Evolutionary conservation across 2,329 filamentous ascomycete genomes (phyloP), one percentile per base, ranked within the genome.

Genomic region (Diaporthe vaccinii): DNA sequence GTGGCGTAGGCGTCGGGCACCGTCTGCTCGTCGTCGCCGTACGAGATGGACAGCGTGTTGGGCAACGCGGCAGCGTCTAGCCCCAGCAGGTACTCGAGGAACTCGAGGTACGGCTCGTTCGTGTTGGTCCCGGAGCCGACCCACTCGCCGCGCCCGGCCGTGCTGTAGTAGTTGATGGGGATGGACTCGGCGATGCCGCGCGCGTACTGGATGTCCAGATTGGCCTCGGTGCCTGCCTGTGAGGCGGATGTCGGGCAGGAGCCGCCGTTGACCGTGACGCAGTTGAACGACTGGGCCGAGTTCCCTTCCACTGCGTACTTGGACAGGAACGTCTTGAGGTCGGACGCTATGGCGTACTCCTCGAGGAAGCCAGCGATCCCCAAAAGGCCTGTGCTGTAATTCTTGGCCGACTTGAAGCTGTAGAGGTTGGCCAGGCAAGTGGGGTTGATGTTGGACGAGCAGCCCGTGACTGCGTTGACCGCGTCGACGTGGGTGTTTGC

Each of bases 71-170:
- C 80, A 76, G 90, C 87, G 1, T 86, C 82, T 22, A 92, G 86
- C 25, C 84, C 81, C 4, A 93, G 84, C 14, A 94, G 85, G 80
- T 92, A 89, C 74, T 89, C 86, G 8, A 92, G 86, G 81, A 92
- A 91, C 22, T 89, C 89, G 4, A 94, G 85, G 81, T 92, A 95
- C 0, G 92, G 92, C 83, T 94, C 93, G 78, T 93, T 92, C 14
- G 84, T 84, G 76, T 91, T 87, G 78, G 85, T 77, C 5, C 78
- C 78, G 0, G 74, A 81, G 83, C 74, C 70, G 78, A 77, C 22
- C 76, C 76, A 59, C 81, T 76, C 57, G 25, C 75, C 68, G 25
- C 78, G 67, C 46, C 59, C 61, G 41, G 46, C 77, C 28, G 10
- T 28, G 55, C 58, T 71, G 53, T 80, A 83, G 78, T 76, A 84